These are phyloP conservation scores for Amylostereum chailletii DNA, from an alignment of 1,284 basidiomycete genomes.

Conservation along the genomic window DNA sequence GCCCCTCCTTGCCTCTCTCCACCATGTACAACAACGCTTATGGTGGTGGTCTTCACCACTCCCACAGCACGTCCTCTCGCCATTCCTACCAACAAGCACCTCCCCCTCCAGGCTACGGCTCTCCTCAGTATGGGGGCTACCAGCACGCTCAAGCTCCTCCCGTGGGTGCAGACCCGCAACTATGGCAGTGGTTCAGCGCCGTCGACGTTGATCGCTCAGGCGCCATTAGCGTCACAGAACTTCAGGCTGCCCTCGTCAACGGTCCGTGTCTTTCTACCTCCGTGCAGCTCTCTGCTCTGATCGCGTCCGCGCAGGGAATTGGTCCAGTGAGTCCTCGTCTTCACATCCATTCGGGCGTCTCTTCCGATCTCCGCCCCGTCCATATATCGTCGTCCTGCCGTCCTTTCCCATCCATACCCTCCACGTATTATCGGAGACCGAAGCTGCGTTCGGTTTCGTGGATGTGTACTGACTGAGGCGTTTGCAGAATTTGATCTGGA, in stretches of 20 bases:
- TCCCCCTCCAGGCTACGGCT: slow-evolving; percentile 8
- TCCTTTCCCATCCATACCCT: too few relatives aligned
- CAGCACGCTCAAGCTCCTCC: slow-evolving; percentile 34
- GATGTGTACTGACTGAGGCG: too few relatives aligned
- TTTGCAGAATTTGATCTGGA: slow-evolving; percentile 57
- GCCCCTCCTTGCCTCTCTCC: slow-evolving; percentile 10
- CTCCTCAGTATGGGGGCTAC: slow-evolving; percentile 13
- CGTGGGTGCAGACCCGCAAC: slow-evolving; percentile 52
- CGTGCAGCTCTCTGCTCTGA: too few relatives aligned
- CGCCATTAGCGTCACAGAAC: slow-evolving; percentile 55
- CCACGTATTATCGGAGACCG: too few relatives aligned
- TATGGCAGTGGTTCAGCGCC: slow-evolving; percentile 71
- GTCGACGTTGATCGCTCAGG: slow-evolving; percentile 71
- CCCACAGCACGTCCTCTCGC: slow-evolving; percentile 5
- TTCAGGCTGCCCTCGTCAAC: slow-evolving; percentile 69
- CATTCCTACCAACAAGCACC: slow-evolving; percentile 13
- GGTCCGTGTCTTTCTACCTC: slow-evolving; percentile 30
- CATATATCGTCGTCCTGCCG: too few relatives aligned
- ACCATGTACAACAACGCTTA: slow-evolving; percentile 15
- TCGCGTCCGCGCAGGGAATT: slow-evolving; percentile 42
- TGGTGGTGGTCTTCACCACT: slow-evolving; percentile 1
- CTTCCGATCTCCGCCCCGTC: too few relatives aligned
- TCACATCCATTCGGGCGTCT: neutral
- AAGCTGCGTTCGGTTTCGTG: too few relatives aligned
- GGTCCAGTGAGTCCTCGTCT: slow-evolving; percentile 45